Evolutionary conservation across 2,329 filamentous ascomycete species (phyloP).

Genomic region (Fusarium tricinctum): DNA sequence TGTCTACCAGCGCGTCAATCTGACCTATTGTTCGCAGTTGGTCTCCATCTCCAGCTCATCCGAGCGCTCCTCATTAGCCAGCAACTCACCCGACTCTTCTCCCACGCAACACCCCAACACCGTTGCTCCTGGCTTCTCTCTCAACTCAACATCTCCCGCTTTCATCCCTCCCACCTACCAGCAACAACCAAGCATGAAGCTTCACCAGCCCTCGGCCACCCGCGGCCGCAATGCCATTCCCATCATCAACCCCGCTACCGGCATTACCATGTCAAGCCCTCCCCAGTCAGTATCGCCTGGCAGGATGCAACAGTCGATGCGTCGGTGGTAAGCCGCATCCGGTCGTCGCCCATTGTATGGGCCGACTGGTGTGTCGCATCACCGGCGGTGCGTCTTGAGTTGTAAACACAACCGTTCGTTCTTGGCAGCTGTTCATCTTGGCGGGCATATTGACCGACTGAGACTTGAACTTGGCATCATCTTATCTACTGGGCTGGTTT

Average conservation of each 20-base stretch:
- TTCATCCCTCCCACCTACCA: slow-evolving; percentile 77
- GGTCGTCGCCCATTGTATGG: slow-evolving; percentile 49
- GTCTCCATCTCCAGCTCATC: slow-evolving; percentile 93
- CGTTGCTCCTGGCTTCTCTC: slow-evolving; percentile 81
- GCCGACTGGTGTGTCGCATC: slow-evolving; percentile 55
- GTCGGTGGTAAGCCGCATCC: slow-evolving; percentile 65
- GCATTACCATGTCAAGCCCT: slow-evolving; percentile 88
- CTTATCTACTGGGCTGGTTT: slow-evolving; percentile 57
- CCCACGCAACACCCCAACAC: slow-evolving; percentile 90
- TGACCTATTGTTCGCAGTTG: slow-evolving; percentile 70
- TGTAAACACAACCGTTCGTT: slow-evolving; percentile 58
- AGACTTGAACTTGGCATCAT: slow-evolving; percentile 58
- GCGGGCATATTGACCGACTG: slow-evolving; percentile 60
- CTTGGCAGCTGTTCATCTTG: slow-evolving; percentile 64
- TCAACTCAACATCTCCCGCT: slow-evolving; percentile 75
- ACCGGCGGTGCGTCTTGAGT: slow-evolving; percentile 54
- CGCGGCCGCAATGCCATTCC: slow-evolving; percentile 95
- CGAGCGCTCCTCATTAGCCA: slow-evolving; percentile 94
- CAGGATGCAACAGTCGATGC: slow-evolving; percentile 70
- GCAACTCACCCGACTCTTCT: slow-evolving; percentile 91
- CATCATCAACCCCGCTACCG: slow-evolving; percentile 95
- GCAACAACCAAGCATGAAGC: slow-evolving; percentile 78
- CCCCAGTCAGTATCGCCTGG: slow-evolving; percentile 78
- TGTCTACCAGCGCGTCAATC: slow-evolving; percentile 37
- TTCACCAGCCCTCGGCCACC: slow-evolving; percentile 91